Evolutionary conservation across 139 green algal genomes (phyloP).

Genomic region (Asterochloris erici): DNA sequence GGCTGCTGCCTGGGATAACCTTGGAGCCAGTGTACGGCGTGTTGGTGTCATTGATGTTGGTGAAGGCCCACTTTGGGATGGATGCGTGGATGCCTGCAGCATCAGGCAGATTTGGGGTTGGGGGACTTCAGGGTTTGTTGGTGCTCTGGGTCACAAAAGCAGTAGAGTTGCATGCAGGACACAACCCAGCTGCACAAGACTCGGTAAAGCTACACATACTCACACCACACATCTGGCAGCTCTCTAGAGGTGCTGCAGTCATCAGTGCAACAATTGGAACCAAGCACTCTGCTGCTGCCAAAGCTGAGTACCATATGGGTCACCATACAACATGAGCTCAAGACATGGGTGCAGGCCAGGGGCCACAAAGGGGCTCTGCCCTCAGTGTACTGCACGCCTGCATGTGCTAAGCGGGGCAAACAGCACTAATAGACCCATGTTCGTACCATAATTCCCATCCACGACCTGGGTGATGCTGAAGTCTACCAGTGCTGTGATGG

Average conservation of each 20-base stretch:
- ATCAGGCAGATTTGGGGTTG: no score
- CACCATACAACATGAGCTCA: not conserved
- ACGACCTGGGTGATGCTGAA: slow-evolving; percentile 60
- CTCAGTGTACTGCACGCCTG: not conserved
- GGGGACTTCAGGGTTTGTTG: no score
- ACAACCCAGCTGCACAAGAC: no score
- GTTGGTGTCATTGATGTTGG: slow-evolving; percentile 9
- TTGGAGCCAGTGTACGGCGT: not conserved
- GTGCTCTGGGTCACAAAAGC: no score
- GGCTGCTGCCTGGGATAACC: no score
- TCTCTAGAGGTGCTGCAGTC: no score
- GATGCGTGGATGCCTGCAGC: slow-evolving; percentile 54
- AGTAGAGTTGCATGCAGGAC: no score
- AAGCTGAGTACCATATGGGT: no score
- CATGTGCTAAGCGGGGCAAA: not conserved
- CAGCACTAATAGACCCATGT: not conserved
- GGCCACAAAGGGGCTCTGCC: not conserved
- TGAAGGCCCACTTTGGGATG: slow-evolving; percentile 54
- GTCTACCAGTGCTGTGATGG: slow-evolving; percentile 60
- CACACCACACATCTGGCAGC: no score
- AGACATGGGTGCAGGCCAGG: not conserved
- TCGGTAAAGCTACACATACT: no score
- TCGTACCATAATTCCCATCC: not conserved
- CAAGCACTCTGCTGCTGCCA: no score
- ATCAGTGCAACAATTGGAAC: no score